phyloP scores from a whole-genome alignment of 345 rosid genomes.

The Kernera saxatilis region DNA sequence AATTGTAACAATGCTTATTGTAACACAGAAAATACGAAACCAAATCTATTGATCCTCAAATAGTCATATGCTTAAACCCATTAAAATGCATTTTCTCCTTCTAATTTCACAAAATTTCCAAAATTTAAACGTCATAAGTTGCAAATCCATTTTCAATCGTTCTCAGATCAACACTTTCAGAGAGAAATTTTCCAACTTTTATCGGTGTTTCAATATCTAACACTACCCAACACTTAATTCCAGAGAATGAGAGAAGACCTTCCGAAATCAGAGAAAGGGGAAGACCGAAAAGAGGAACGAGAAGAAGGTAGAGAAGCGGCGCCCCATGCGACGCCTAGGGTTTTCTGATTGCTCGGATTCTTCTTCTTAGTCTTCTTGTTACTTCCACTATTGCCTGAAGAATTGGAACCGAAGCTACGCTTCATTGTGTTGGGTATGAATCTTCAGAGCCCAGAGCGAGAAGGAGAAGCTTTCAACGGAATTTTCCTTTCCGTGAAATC shows the following conservation, averaged over 20 bases:
- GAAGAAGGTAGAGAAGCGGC: constrained; percentile 65
- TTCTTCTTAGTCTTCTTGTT: constrained; percentile 37
- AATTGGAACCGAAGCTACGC: constrained; percentile 49
- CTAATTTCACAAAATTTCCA: background rate
- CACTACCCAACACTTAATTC: constrained; percentile 4
- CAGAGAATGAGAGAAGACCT: constrained; percentile 37
- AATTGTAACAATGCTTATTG: background rate
- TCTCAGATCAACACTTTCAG: background rate
- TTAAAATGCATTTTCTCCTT: background rate
- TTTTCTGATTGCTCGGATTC: constrained; percentile 59
- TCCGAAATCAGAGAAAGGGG: constrained; percentile 80
- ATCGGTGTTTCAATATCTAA: background rate
- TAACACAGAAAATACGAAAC: background rate
- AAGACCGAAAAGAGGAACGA: constrained; percentile 59
- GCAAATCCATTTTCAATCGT: background rate
- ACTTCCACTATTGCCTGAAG: constrained; percentile 34
- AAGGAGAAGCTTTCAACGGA: constrained; percentile 27
- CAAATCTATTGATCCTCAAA: background rate
- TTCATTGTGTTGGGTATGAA: constrained; percentile 43
- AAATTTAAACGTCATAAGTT: background rate
- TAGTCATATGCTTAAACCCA: no score
- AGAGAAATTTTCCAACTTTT: background rate
- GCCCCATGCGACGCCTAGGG: constrained; percentile 94
- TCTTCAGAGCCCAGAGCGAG: constrained; percentile 45
- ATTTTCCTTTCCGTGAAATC: background rate